Conservation (phyloP, 345 rosid genomes). For the Raphanus sativus region DNA sequence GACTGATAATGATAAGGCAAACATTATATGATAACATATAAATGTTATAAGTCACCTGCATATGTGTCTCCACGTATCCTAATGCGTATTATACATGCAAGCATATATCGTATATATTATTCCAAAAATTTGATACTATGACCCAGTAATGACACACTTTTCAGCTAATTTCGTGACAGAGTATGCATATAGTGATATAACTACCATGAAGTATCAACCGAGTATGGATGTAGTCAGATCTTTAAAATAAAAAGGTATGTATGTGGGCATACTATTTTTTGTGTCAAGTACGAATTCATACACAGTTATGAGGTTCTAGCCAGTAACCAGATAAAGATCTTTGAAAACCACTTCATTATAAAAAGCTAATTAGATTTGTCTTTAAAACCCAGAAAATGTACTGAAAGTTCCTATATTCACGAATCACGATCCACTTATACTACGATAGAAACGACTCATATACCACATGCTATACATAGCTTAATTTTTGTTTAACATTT, state of each 20-base stretch:
- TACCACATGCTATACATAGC: constrained; percentile 19
- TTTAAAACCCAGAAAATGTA: background rate
- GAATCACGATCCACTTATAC: background rate
- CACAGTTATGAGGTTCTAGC: background rate
- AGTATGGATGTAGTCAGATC: no score
- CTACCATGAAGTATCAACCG: background rate
- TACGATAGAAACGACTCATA: constrained; percentile 1
- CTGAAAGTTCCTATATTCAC: background rate
- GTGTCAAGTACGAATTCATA: background rate
- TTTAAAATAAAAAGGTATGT: background rate
- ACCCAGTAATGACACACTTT: no score
- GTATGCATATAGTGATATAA: background rate
- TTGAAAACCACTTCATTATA: background rate
- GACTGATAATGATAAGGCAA: constrained; percentile 30
- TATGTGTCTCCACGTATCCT: constrained; percentile 35
- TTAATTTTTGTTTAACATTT: background rate
- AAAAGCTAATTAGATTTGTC: background rate
- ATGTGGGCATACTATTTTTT: background rate
- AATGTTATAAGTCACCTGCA: constrained; percentile 17
- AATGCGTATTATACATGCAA: constrained; percentile 1
- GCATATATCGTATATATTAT: background rate
- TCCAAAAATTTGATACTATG: no score
- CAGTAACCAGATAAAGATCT: background rate
- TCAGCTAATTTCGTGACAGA: background rate
- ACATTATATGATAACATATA: constrained; percentile 28